Base-by-base conservation (phyloP, 208 protist species). In the Trypanosoma rangeli region DNA sequence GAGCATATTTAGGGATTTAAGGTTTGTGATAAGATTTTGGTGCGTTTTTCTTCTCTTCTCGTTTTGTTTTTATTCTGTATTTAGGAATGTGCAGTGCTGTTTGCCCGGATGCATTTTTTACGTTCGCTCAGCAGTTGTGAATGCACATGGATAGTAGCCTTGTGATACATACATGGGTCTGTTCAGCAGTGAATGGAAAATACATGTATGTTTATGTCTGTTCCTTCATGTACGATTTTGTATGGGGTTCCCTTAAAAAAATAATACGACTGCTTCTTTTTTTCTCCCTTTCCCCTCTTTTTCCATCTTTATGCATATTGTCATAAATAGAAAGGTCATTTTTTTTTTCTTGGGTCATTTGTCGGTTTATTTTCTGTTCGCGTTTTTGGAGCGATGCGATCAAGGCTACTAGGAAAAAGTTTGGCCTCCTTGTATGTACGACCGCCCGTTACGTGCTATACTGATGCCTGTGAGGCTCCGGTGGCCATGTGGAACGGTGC, bases 401-500 rank as follows among this genome's bases (percentile, higher is more conserved):
- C 77, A 16, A 81, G 73, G 63, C 57, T 78, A 5, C 78, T 86
- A 26, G 74, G 79, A 20, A 90, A 82, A 55, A 78, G 83, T 22
- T 50, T 89, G 24, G 78, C 80, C 12, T 76, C 80, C 1, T 73
- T 87, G 39, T 96, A 96, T 69, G 77, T 80, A 22, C 71, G 73
- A 0, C 80, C 86, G 1, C 68, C 72, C 20, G 73, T 89, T 16
- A 82, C 82, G 26, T 91, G 81, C 12, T 96, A 91, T 72, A 96
- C 91, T 0, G 86, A 94, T 68, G 88, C 91, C 5, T 96, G 91
- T 65, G 91, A 96, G 68, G 88, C 91, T 12, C 91, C 91, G 22
- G 83, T 86, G 15, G 80, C 74, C 1, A 92, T 96, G 86, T 96
- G 91, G 89, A 73, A 86, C 46, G 91, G 91, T 16, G 88, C 91